Conservation (phyloP, 306 rosid species). For the Vigna mungo region DNA sequence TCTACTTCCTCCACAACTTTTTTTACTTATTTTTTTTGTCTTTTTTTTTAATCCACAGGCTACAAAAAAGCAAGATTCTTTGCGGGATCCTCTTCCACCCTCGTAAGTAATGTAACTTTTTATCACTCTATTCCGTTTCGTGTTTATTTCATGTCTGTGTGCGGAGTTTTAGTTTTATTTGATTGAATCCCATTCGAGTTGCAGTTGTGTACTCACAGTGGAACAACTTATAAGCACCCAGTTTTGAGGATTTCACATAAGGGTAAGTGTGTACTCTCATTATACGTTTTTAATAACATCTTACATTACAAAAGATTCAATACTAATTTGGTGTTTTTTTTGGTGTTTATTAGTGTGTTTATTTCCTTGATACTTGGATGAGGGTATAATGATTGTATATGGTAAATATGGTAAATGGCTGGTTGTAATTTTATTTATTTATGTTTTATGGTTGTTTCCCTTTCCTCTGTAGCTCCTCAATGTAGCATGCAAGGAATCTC, state of each 20-base stretch:
- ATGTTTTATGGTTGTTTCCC: not conserved
- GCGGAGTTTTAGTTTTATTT: not conserved
- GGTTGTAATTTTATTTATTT: not conserved
- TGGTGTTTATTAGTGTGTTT: not conserved
- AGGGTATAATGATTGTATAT: not conserved
- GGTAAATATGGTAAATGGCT: not conserved
- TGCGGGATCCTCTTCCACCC: conserved; percentile 28
- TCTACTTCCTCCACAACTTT: not conserved
- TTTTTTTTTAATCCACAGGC: conserved; percentile 22
- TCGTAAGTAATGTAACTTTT: conserved; percentile 25
- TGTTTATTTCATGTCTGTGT: not conserved
- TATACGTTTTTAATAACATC: not conserved
- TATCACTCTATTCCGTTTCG: too few species aligned
- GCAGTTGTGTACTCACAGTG: conserved; percentile 54
- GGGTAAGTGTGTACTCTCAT: conserved; percentile 53
- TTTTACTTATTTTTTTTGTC: not conserved
- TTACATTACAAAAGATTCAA: not conserved
- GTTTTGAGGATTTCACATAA: conserved; percentile 32
- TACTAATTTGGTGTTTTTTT: not conserved
- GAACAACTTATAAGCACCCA: conserved; percentile 35
- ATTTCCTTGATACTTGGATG: not conserved
- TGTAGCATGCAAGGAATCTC: conserved; percentile 47
- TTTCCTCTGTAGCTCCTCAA: conserved; percentile 55
- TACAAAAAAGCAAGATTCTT: conserved; percentile 24
- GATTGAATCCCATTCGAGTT: conserved; percentile 26